Evolutionary conservation across 2,329 filamentous ascomycete genomes (phyloP), one percentile per base, ranked within the genome.

Genomic region (Aspergillus tubingensis): DNA sequence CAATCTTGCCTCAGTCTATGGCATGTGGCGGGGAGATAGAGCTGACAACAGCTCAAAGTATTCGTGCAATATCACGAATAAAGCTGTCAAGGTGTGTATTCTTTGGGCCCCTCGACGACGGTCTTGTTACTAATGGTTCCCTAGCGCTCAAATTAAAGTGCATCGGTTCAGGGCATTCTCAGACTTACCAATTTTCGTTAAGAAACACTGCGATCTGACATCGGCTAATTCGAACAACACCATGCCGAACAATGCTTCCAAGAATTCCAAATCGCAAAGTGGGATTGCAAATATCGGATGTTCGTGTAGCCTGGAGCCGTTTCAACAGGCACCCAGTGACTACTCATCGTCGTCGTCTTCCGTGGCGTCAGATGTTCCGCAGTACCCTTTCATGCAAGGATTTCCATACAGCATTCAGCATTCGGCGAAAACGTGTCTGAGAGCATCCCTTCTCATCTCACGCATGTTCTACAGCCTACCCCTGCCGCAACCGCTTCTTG

Each of bases 101-200:
- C 25, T 27, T 2, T 6, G 10, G 32, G 58, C 59, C 54, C 21
- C 15, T 5, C 4, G 3, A 8, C 27, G 27, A 21, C n/a, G n/a
- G 39, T 11, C 19, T 25, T 27, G 23, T 54, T 47, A 60, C 52
- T 62, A 61, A 68, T 55, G 6, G 50, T 21, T 10, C 17, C 43
- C 8, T 41, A 81, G 79, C 64, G 77, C 79, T 10, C 76, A 77
- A 65, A 80, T 81, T 32, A 81, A 80, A 67, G 70, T 75, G 0
- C 78, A 81, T 59, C 76, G 79, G n/a, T 80, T 80, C 57, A 69
- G 77, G 44, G 79, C 79, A 15, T 81, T 81, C 61, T 77, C 74
- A 17, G 78, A 81, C 58, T 76, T 79, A 10, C 78, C 79, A 1
- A 74, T 80, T 13, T 81, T 81, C 62, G 74, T 79, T 23, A 78